Conservation (phyloP, 2,329 filamentous ascomycete genomes). For the Colletotrichum limetticola region DNA sequence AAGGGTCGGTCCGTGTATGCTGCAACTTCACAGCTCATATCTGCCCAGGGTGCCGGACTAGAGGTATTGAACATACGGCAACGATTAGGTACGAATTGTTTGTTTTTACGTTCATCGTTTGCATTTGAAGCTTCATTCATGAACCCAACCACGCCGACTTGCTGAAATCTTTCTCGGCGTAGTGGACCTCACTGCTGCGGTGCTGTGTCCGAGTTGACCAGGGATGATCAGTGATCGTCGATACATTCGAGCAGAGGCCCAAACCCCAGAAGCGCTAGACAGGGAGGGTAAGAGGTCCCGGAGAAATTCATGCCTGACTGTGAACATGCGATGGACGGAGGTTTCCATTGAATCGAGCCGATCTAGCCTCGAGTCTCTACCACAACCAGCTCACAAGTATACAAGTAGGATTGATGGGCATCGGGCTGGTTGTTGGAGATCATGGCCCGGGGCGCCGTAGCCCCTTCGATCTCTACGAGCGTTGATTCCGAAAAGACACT, state of each 20-base stretch:
- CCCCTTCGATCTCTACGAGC: neutral
- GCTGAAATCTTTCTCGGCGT: neutral
- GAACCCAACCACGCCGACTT: neutral
- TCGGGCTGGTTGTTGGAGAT: slow-evolving; percentile 2
- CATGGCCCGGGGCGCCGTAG: slow-evolving; percentile 1
- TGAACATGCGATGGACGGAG: neutral
- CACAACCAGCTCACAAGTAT: neutral
- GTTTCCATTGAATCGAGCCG: neutral
- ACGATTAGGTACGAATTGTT: neutral
- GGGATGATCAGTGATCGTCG: neutral
- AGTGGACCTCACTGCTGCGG: slow-evolving; percentile 12
- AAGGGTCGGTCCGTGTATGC: slow-evolving; percentile 21
- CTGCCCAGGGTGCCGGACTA: neutral
- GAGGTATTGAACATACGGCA: neutral
- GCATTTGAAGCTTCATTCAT: slow-evolving; percentile 9
- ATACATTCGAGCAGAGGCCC: neutral
- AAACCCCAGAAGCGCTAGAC: neutral
- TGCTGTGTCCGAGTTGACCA: neutral
- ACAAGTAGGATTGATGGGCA: neutral
- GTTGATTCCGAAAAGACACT: neutral
- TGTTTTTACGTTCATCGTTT: neutral
- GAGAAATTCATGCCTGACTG: slow-evolving; percentile 1
- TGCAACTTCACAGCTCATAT: neutral
- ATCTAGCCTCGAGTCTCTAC: neutral
- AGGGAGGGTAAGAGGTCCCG: neutral